These are phyloP conservation scores for Cladophialophora carrionii DNA, from an alignment of 2,329 filamentous ascomycete genomes.

Conservation along the genomic window DNA sequence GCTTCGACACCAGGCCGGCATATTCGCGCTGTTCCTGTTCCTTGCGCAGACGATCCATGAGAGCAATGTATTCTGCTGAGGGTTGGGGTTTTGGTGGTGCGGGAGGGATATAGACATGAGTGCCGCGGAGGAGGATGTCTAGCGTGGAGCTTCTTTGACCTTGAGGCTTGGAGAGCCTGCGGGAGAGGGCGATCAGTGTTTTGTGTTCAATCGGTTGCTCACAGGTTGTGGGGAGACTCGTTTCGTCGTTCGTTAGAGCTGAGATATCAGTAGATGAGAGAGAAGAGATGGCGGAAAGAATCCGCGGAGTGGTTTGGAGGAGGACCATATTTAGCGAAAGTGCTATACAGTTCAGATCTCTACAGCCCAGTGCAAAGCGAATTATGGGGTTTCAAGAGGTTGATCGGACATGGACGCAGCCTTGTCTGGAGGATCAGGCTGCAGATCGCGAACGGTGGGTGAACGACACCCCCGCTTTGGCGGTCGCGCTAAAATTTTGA, in stretches of 20 bases:
- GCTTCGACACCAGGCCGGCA: slow-evolving; percentile 67
- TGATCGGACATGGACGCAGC: not conserved
- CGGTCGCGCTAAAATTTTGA: not conserved
- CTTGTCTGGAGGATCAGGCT: not conserved
- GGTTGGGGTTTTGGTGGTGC: slow-evolving; percentile 76
- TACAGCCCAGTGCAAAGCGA: not conserved
- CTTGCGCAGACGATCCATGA: slow-evolving; percentile 82
- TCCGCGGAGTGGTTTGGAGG: slow-evolving; percentile 46
- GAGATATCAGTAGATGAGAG: slow-evolving; percentile 44
- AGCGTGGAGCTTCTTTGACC: slow-evolving; percentile 52
- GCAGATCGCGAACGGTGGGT: slow-evolving; percentile 1
- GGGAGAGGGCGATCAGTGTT: slow-evolving; percentile 45
- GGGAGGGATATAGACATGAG: slow-evolving; percentile 75
- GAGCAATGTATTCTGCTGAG: slow-evolving; percentile 78
- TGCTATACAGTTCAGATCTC: not conserved
- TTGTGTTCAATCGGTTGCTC: slow-evolving; percentile 49
- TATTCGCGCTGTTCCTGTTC: slow-evolving; percentile 83
- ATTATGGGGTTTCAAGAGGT: not conserved
- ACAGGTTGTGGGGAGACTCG: slow-evolving; percentile 33
- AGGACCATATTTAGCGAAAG: slow-evolving; percentile 46
- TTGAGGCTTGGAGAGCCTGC: slow-evolving; percentile 6
- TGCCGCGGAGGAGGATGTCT: slow-evolving; percentile 71
- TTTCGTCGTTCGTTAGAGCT: slow-evolving; percentile 11
- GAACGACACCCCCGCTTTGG: not conserved
- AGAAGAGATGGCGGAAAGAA: slow-evolving; percentile 46